phyloP scores from a whole-genome alignment of 2,329 filamentous ascomycete species.

The Ambrosiella xylebori region DNA sequence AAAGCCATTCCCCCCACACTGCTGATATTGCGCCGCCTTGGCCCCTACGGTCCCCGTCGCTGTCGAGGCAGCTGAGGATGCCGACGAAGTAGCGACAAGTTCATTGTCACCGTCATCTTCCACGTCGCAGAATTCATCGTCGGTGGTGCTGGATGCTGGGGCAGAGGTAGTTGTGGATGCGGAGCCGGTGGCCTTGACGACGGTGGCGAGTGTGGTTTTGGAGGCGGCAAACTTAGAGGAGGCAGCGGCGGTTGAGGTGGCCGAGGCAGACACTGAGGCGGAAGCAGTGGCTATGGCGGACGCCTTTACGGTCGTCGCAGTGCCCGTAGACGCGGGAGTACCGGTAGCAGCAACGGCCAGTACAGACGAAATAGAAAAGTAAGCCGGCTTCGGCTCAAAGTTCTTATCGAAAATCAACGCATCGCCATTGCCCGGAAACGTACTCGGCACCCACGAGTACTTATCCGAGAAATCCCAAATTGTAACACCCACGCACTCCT shows the following conservation, averaged over 20 bases:
- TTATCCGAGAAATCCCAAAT: constrained; percentile 23
- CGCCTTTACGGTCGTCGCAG: constrained; percentile 11
- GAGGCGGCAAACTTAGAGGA: background rate
- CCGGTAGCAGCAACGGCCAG: constrained; percentile 17
- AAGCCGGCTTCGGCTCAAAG: constrained; percentile 27
- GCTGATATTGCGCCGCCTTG: constrained; percentile 19
- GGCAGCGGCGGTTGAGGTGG: background rate
- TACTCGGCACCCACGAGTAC: constrained; percentile 25
- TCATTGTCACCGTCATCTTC: background rate
- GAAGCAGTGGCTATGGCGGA: background rate
- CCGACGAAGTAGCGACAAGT: background rate
- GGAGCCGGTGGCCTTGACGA: background rate
- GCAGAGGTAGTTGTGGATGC: background rate
- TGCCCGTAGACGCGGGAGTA: background rate
- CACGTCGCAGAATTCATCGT: background rate
- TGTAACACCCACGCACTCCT: constrained; percentile 20
- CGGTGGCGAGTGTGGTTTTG: background rate
- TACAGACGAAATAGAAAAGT: constrained; percentile 21
- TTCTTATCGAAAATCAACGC: constrained; percentile 27
- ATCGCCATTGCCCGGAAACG: constrained; percentile 25
- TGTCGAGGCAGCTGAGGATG: constrained; percentile 20
- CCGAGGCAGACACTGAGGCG: constrained; percentile 12
- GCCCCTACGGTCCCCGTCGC: constrained; percentile 16
- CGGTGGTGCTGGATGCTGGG: background rate
- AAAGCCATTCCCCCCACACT: constrained; percentile 24